Conservation (phyloP, 768 basidiomycete genomes). For the Favolaschia claudopus region DNA sequence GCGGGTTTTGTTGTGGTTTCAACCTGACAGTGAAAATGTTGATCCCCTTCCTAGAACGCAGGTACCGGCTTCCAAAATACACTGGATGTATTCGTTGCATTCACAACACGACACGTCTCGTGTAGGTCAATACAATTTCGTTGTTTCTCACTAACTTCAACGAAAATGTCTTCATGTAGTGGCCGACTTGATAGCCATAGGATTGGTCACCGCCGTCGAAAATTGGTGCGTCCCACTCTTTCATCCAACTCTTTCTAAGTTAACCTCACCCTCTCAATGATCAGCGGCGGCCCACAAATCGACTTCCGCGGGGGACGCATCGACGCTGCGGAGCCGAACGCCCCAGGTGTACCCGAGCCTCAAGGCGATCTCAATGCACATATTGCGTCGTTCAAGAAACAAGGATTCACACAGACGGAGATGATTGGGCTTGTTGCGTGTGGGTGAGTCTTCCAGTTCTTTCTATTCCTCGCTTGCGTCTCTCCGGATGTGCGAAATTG, state of each 20-base stretch:
- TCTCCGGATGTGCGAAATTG: not conserved
- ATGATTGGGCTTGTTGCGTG: constrained; percentile 17
- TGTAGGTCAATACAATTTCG: not conserved
- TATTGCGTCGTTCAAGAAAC: constrained; percentile 3
- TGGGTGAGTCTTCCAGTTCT: not conserved
- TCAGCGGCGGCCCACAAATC: not conserved
- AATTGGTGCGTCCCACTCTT: not conserved
- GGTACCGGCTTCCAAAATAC: not conserved
- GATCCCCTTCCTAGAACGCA: not conserved
- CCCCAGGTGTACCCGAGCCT: not conserved
- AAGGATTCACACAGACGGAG: constrained; percentile 11
- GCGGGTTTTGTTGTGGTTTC: no score
- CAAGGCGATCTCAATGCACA: constrained; percentile 1
- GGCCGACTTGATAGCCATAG: not conserved
- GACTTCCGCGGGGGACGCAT: not conserved
- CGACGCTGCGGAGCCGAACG: not conserved
- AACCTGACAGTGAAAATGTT: no score
- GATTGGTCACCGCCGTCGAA: not conserved
- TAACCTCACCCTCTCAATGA: no score
- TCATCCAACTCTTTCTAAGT: no score
- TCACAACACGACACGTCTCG: not conserved
- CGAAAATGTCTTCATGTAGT: not conserved
- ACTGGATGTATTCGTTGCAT: not conserved
- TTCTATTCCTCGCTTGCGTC: not conserved
- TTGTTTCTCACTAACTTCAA: not conserved